These are phyloP conservation scores for Myxozyma melibiosi DNA, from an alignment of 805 yeast species.

Conservation along the genomic window DNA sequence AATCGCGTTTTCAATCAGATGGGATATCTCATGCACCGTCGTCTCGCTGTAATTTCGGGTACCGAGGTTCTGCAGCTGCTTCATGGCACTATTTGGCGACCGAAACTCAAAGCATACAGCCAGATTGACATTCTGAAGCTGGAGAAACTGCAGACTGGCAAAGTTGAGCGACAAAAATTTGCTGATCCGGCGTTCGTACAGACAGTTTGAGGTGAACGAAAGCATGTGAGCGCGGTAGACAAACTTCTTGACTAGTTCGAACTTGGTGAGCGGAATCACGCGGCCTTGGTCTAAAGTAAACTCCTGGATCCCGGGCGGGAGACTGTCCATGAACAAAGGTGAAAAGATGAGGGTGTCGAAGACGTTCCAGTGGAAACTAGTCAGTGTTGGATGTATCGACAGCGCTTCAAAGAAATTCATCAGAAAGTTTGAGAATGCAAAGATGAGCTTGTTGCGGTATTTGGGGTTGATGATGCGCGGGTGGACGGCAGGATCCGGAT, in stretches of 20 bases:
- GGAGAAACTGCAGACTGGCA: constrained; percentile 8
- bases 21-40: not conserved
- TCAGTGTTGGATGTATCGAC: constrained; percentile 4
- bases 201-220: constrained; percentile 27
- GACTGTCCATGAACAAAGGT: constrained; percentile 25
- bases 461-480: constrained; percentile 31
- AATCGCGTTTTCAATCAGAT: not conserved
- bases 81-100: not conserved
- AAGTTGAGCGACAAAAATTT: constrained; percentile 11
- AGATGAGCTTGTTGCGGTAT: constrained; percentile 30
- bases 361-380: constrained; percentile 30
- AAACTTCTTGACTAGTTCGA: constrained; percentile 15
- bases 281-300: constrained; percentile 27
- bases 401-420: constrained; percentile 16
- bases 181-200: constrained; percentile 29
- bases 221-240: constrained; percentile 31
- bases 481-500: constrained; percentile 26
- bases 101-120: constrained; percentile 29
- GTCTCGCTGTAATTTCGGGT: not conserved
- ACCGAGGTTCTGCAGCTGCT: not conserved
- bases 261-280: constrained; percentile 21
- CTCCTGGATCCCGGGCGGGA: constrained; percentile 23
- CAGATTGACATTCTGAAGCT: constrained; percentile 28
- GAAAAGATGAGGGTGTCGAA: constrained; percentile 30
- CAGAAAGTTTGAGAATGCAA: constrained; percentile 24